These are phyloP conservation scores for Yamadazyma olivae DNA, from an alignment of 805 yeast species.

Conservation along the genomic window DNA sequence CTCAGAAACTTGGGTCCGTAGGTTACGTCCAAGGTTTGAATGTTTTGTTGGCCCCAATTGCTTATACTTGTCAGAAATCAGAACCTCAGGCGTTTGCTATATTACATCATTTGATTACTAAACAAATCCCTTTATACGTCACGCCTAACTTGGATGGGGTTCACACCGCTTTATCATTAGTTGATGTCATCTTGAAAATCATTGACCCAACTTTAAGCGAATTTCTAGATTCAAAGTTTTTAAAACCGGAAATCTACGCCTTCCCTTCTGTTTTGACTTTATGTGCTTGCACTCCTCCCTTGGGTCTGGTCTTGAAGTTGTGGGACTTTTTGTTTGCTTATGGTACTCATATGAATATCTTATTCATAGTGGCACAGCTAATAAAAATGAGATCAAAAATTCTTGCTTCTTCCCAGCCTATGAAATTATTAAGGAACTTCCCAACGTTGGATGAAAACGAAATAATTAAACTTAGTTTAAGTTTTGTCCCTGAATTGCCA, in stretches of 20 bases:
- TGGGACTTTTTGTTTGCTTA: slow-evolving; percentile 94
- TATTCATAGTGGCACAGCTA: slow-evolving; percentile 81
- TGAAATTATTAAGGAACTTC: slow-evolving; percentile 68
- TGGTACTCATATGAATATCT: slow-evolving; percentile 83
- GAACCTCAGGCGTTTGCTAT: slow-evolving; percentile 85
- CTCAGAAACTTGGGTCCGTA: slow-evolving; percentile 17
- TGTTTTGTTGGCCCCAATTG: slow-evolving; percentile 78
- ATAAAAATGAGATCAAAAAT: slow-evolving; percentile 63
- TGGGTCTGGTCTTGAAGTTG: slow-evolving; percentile 66
- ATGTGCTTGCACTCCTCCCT: slow-evolving; percentile 86
- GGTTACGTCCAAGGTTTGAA: slow-evolving; percentile 92
- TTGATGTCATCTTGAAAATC: slow-evolving; percentile 68
- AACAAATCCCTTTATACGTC: slow-evolving; percentile 73
- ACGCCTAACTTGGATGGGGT: slow-evolving; percentile 79
- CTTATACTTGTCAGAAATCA: slow-evolving; percentile 63
- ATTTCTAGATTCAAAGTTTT: slow-evolving; percentile 56
- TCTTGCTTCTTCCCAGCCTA: slow-evolving; percentile 64
- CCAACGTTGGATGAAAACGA: slow-evolving; percentile 72
- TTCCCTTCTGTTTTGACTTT: slow-evolving; percentile 80
- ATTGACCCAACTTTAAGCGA: slow-evolving; percentile 71
- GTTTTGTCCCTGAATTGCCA: slow-evolving; percentile 76
- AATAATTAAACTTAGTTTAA: slow-evolving; percentile 72
- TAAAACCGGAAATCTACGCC: slow-evolving; percentile 85
- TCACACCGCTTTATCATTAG: slow-evolving; percentile 67
- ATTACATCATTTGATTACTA: slow-evolving; percentile 57